These are phyloP conservation scores for Zymoseptoria pseudotritici DNA, from an alignment of 2,329 filamentous ascomycete species.

Conservation along the genomic window DNA sequence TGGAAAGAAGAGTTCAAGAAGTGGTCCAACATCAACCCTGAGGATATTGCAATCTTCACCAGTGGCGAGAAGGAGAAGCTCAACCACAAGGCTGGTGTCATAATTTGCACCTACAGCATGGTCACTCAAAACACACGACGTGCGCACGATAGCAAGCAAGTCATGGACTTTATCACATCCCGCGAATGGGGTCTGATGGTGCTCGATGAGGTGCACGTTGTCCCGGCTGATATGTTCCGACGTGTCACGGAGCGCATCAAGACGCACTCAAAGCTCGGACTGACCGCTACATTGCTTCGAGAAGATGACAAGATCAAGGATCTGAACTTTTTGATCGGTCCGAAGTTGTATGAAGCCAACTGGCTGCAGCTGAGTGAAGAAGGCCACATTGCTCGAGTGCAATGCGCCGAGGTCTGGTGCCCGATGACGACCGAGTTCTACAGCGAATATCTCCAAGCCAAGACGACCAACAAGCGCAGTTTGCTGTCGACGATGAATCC, in stretches of 20 bases:
- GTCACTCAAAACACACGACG: slow-evolving; percentile 84
- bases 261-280: slow-evolving; percentile 86
- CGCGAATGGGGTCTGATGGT: slow-evolving; percentile 98
- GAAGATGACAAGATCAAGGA: slow-evolving; percentile 99
- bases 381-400: slow-evolving; percentile 92
- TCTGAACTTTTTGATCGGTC: slow-evolving; percentile 93
- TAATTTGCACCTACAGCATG: slow-evolving; percentile 98
- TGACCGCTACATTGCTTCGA: slow-evolving; percentile 87
- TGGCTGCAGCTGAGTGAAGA: slow-evolving; percentile 98
- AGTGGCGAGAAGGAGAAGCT: slow-evolving; percentile 86
- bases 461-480: slow-evolving; percentile 56
- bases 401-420: slow-evolving; percentile 98
- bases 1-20: slow-evolving; percentile 96
- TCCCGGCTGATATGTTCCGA: slow-evolving; percentile 92
- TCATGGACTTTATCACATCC: slow-evolving; percentile 87
- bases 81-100: slow-evolving; percentile 83
- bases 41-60: slow-evolving; percentile 91
- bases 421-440: slow-evolving; percentile 99
- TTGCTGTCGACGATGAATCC: slow-evolving; percentile 96
- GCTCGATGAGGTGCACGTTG: slow-evolving; percentile 94
- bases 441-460: slow-evolving; percentile 71
- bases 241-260: slow-evolving; percentile 90
- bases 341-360: slow-evolving; percentile 96
- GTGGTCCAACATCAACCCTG: slow-evolving; percentile 96
- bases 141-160: slow-evolving; percentile 88